These are phyloP conservation scores for Bathelium albidoporum DNA, from an alignment of 495 filamentous ascomycete genomes.

Conservation along the genomic window DNA sequence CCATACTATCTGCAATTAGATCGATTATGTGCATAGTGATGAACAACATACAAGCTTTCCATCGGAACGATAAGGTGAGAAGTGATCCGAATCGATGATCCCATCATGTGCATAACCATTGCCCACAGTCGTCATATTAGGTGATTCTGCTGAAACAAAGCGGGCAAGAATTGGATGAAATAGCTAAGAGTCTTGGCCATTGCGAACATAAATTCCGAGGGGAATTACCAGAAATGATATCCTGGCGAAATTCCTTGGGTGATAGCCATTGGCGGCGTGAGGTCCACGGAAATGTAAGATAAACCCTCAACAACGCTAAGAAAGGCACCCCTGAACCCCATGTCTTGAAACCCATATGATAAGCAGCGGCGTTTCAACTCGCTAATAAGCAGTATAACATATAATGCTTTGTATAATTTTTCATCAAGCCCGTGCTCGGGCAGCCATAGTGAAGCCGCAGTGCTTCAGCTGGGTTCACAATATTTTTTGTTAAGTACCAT, in stretches of 20 bases:
- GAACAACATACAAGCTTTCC: constrained; percentile 44
- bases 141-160: not conserved
- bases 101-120: constrained; percentile 7
- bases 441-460: too few species aligned
- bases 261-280: not conserved
- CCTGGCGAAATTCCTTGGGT: not conserved
- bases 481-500: too few species aligned
- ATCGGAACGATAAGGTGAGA: constrained; percentile 49
- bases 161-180: not conserved
- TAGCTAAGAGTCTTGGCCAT: not conserved
- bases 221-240: not conserved
- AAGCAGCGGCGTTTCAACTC: too few species aligned
- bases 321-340: not conserved
- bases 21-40: not conserved
- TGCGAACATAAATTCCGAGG: not conserved
- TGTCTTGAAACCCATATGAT: not conserved
- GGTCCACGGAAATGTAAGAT: constrained; percentile 2
- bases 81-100: constrained; percentile 33
- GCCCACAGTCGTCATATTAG: not conserved
- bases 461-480: too few species aligned
- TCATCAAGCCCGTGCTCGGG: too few species aligned
- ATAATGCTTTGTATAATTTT: too few species aligned
- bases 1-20: constrained; percentile 37
- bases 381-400: too few species aligned
- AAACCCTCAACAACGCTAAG: not conserved